phyloP scores from a whole-genome alignment of 257 asterid genomes.

The Solanum lignicaule region DNA sequence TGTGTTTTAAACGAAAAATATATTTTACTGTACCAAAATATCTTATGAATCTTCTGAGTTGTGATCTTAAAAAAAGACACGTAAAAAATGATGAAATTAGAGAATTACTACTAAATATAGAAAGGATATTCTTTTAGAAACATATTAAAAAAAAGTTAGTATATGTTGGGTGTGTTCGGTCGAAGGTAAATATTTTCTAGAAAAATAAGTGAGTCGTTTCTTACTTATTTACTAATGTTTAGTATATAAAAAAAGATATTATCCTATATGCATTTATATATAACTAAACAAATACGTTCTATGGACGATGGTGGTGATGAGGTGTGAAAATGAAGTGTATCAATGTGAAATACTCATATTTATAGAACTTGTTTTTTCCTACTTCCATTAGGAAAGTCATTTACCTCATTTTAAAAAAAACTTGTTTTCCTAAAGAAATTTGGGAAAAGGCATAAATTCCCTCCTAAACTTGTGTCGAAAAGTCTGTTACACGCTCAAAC shows the following conservation, averaged over 20 bases:
- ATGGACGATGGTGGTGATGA: neutral
- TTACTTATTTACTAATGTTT: neutral
- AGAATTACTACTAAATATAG: neutral
- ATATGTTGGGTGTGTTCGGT: neutral
- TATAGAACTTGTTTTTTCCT: neutral
- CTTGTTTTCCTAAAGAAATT: neutral
- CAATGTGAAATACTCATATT: neutral
- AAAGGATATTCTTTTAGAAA: neutral
- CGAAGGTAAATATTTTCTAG: no score
- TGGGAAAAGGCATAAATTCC: no score
- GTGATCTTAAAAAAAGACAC: neutral
- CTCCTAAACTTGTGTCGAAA: no score
- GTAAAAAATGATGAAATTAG: neutral
- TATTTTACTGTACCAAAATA: neutral
- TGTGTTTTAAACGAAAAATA: neutral
- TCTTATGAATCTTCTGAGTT: neutral
- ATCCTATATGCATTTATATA: neutral
- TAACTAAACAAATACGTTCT: neutral
- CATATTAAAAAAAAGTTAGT: neutral
- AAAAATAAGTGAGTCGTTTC: neutral
- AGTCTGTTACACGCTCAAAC: no score
- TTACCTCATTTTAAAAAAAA: no score
- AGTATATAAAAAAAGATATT: neutral
- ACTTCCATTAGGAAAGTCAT: no score
- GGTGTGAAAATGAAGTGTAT: neutral